Evolutionary conservation across 1,139 yeast genomes (phyloP), one percentile per base, ranked within the genome.

Genomic region (Candida sojae): DNA sequence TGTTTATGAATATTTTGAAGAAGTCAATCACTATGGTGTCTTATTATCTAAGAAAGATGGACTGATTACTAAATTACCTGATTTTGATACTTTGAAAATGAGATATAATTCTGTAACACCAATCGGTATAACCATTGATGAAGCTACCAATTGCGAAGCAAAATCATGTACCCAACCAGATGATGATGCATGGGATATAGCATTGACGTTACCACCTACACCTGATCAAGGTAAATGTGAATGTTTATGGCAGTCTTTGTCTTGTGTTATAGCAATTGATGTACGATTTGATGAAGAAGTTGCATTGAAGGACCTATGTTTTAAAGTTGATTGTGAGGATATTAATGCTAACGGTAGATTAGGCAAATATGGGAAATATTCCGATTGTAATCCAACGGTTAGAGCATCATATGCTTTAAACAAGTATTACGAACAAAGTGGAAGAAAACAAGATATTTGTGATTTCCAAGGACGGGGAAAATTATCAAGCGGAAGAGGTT

Each of bases 341-440:
- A 75, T 85, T 34, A 59, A 50, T 13, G 72, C 75, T 4, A 73
- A 82, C 61, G 84, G 86, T 1, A 55, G 59, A 8, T 51, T 52
- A 1, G 89, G 88, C 0, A 49, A 48, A 2, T 85, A 83, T 59
- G 91, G 91, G 0, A 61, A 63, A n/a, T 81, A 69, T 59, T 75
- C 88, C 1, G 81, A 75, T 50, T 86, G 91, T 57, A 60, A 77
- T 12, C 57, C 73, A 4, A 63, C 64, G 11, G 86, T 83, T 55
- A 77, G 77, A 55, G 66, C 82, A 1, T 79, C 87, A 0, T 76
- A 73, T 54, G 79, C 79, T 23, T 64, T 83, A 54, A 82, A 83
- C 59, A 70, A 76, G 56, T 66, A 75, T 50, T 83, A 73, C 57
- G 53, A 63, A 26, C 59, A 57, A 7, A 58, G 67, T 42, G 68